Evolutionary conservation across 2,329 filamentous ascomycete genomes (phyloP), one percentile per base, ranked within the genome.

Genomic region (Fusarium nodosum): DNA sequence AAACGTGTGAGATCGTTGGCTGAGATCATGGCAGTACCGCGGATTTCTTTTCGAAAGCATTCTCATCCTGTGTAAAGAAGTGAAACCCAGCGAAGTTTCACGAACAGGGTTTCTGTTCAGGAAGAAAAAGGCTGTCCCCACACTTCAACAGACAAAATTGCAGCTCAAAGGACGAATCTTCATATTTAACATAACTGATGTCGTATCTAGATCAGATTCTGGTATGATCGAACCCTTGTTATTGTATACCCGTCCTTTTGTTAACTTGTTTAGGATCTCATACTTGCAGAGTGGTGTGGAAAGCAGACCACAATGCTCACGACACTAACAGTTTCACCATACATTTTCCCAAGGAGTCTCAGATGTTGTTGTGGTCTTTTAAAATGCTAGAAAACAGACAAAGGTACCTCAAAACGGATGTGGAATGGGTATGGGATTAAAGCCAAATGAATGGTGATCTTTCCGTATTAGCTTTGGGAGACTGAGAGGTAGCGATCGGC

Each of bases 81-180:
- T 45, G 16, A 45, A 45, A 12, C 12, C 15, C 4, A 7, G 6
- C 1, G 0, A 0, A 7, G 4, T 0, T 20, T 1, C 2, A 3
- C 18, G 13, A 3, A 7, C 2, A 1, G 4, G 3, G 1, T n/a
- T 7, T 3, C 11, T 34, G 15, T n/a, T 12, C 18, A 16, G 28
- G 8, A 16, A 15, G 0, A 53, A 18, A 1, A 26, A 7, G 41
- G 11, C 2, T 5, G 2, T 2, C 3, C 26, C 53, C 2, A 16
- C 22, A 15, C 0, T 3, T 12, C 33, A 28, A 4, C 31, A 48
- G 7, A 20, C 42, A 2, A 56, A 30, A 11, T 15, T 50, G 0
- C 1, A 18, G 16, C 13, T 28, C 0, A n/a, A 22, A 5, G 42
- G 24, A 0, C 13, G 31, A 16, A 22, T 38, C 4, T 5, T 10